Conservation (phyloP, 805 yeast genomes). For the Yamadazyma sp. region DNA sequence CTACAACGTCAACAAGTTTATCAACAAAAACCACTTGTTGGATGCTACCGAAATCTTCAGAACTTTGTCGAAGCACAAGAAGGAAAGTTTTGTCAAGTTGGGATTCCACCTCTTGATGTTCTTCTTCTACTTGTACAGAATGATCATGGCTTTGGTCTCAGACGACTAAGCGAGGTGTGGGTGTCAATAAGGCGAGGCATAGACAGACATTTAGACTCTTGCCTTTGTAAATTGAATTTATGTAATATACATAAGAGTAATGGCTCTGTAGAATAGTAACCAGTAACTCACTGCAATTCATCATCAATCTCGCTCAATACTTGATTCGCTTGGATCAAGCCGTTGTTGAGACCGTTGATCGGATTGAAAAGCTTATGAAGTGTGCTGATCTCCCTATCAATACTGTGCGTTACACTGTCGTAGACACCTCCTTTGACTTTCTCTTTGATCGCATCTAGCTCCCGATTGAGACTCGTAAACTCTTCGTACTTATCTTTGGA, state of each 20-base stretch:
- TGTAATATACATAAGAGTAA: no score
- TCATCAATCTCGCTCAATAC: slow-evolving; percentile 16
- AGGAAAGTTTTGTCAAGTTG: slow-evolving; percentile 84
- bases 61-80: slow-evolving; percentile 89
- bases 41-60: slow-evolving; percentile 98
- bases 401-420: slow-evolving; percentile 2
- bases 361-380: slow-evolving; percentile 23
- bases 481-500: slow-evolving; percentile 18
- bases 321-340: slow-evolving; percentile 24
- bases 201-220: no score
- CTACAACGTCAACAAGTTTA: slow-evolving; percentile 76
- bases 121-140: slow-evolving; percentile 93
- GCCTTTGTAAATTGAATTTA: no score
- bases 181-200: neutral
- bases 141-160: slow-evolving; percentile 89
- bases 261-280: no score
- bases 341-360: slow-evolving; percentile 23
- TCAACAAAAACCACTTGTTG: slow-evolving; percentile 77
- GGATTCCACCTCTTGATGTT: slow-evolving; percentile 90
- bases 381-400: slow-evolving; percentile 6
- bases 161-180: slow-evolving; percentile 40
- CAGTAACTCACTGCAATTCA: no score
- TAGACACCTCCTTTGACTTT: neutral
- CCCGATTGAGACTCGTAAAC: slow-evolving; percentile 13
- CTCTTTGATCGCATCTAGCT: slow-evolving; percentile 3